Evolutionary conservation across 768 basidiomycete genomes (phyloP).

Genomic region (Suillus fuscotomentosus): DNA sequence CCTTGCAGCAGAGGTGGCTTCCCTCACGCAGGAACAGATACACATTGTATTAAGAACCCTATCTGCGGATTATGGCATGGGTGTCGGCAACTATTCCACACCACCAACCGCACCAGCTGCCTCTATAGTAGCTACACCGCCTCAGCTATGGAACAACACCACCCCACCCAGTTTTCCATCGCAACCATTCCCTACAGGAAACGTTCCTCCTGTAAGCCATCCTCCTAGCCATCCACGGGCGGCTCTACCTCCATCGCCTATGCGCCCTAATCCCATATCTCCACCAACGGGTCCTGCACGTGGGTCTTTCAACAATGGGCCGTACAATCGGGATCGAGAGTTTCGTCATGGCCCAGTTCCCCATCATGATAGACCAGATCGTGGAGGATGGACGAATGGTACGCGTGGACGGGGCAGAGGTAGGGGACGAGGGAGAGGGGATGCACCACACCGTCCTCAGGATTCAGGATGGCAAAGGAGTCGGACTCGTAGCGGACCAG

Average conservation of each 20-base stretch:
- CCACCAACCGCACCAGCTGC: constrained; percentile 26
- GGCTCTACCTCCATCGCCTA: constrained; percentile 27
- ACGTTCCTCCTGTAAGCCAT: constrained; percentile 20
- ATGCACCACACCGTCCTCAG: constrained; percentile 37
- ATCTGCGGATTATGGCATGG: constrained; percentile 37
- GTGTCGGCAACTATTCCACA: constrained; percentile 29
- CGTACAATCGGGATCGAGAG: constrained; percentile 25
- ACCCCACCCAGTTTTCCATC: constrained; percentile 13
- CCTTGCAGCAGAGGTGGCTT: constrained; percentile 69
- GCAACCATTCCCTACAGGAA: constrained; percentile 9
- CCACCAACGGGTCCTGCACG: constrained; percentile 16
- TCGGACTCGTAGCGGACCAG: constrained; percentile 23
- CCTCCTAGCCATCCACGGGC: constrained; percentile 17
- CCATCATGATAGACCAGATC: constrained; percentile 33
- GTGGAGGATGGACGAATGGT: constrained; percentile 29
- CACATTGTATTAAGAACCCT: constrained; percentile 64
- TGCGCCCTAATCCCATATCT: constrained; percentile 11
- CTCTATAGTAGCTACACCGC: constrained; percentile 25
- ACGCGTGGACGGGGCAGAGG: constrained; percentile 32
- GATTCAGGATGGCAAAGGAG: constrained; percentile 62
- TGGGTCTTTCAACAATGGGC: constrained; percentile 25
- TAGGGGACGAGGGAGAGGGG: constrained; percentile 25
- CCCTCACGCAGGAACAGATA: constrained; percentile 75
- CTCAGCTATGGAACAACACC: constrained; percentile 13
- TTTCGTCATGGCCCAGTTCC: constrained; percentile 21